Evolutionary conservation across 768 basidiomycete genomes (phyloP).

Genomic region (Nevesoporus exiguus): DNA sequence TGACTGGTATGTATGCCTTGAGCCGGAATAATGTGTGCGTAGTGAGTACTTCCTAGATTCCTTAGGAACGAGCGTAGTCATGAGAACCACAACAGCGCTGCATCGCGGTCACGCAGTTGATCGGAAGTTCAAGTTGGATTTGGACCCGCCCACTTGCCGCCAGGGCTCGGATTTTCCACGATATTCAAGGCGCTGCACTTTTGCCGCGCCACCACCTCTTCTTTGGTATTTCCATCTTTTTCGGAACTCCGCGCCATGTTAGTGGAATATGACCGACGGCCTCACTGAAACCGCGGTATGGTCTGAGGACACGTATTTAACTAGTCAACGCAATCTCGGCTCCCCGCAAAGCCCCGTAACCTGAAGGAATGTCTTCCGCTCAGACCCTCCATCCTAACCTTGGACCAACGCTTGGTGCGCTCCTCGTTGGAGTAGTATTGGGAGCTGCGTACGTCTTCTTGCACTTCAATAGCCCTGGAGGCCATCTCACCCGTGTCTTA

Average conservation of each 20-base stretch:
- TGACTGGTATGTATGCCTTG: background rate
- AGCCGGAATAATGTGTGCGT: too few species aligned
- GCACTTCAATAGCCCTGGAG: background rate
- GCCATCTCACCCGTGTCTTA: background rate
- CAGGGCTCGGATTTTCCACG: background rate
- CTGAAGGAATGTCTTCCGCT: background rate
- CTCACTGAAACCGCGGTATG: background rate
- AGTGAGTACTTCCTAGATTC: background rate
- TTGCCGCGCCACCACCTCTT: background rate
- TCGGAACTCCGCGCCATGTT: background rate
- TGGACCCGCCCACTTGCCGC: background rate
- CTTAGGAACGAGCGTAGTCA: background rate
- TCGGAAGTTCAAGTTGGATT: background rate
- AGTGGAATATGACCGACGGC: background rate
- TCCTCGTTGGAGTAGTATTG: constrained; percentile 1
- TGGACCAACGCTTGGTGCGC: constrained; percentile 1
- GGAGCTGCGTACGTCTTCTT: background rate
- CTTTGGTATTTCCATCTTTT: background rate
- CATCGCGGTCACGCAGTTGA: background rate
- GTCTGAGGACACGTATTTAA: background rate
- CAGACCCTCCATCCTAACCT: background rate
- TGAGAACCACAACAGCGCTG: too few species aligned
- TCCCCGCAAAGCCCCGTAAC: background rate
- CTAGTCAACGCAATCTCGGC: background rate
- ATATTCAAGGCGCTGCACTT: background rate